Evolutionary conservation across 1,284 basidiomycete genomes (phyloP).

Genomic region (Xanthoconium separans): DNA sequence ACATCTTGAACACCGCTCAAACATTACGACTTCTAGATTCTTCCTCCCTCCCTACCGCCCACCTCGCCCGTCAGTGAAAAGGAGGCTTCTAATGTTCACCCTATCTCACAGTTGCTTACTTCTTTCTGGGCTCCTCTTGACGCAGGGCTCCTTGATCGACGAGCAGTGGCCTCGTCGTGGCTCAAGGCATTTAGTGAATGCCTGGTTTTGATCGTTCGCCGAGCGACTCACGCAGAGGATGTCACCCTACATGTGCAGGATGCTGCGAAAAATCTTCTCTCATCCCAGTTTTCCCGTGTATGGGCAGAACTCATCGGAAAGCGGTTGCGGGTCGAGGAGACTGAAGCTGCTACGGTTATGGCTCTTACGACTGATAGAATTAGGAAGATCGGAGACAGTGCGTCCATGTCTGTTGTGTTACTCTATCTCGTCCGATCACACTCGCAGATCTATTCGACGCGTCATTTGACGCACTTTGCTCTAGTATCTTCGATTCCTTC

Average conservation of each 20-base stretch:
- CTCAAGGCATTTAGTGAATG: conserved; percentile 71
- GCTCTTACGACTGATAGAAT: conserved; percentile 45
- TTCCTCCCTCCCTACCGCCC: conserved; percentile 32
- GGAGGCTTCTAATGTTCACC: conserved; percentile 9
- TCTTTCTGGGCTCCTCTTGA: conserved; percentile 80
- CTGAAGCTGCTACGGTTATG: conserved; percentile 44
- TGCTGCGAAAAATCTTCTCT: conserved; percentile 33
- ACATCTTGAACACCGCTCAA: background rate
- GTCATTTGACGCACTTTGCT: conserved; percentile 44
- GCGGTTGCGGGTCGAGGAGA: conserved; percentile 48
- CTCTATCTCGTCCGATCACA: conserved; percentile 22
- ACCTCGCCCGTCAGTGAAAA: conserved; percentile 6
- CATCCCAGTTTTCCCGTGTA: conserved; percentile 46
- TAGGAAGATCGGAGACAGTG: conserved; percentile 43
- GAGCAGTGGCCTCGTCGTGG: conserved; percentile 58
- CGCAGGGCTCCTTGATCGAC: conserved; percentile 50
- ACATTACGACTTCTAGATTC: conserved; percentile 16
- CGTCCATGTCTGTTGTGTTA: conserved; percentile 11
- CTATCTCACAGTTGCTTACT: conserved; percentile 54
- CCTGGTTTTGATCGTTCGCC: conserved; percentile 53
- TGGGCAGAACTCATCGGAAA: conserved; percentile 47
- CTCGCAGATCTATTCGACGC: conserved; percentile 41
- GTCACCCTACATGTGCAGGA: conserved; percentile 12
- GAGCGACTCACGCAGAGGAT: conserved; percentile 23
- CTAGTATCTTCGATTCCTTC: conserved; percentile 12